Evolutionary conservation across 306 rosid genomes (phyloP).

Genomic region (Vigna nakashimae): DNA sequence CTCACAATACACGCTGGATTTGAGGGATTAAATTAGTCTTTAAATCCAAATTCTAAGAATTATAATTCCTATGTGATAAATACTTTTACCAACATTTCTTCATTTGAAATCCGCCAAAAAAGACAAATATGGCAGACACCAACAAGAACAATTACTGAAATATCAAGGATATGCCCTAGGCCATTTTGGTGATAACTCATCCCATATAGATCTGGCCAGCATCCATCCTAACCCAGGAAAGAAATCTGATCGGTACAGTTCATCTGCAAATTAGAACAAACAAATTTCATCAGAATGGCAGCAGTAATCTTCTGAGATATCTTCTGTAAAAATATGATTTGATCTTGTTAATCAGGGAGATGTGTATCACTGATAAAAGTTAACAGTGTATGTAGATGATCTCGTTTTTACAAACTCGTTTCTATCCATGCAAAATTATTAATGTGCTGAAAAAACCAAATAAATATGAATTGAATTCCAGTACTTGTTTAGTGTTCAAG

Average conservation of each 20-base stretch:
- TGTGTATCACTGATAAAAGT: no score
- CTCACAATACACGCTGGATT: no score
- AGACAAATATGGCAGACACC: conserved; percentile 33
- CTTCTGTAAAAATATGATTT: neutral
- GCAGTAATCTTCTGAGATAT: conserved; percentile 18
- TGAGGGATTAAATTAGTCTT: neutral
- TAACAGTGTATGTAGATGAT: conserved; percentile 22
- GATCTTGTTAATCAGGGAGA: no score
- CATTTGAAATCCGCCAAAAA: conserved; percentile 20
- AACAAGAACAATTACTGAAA: conserved; percentile 41
- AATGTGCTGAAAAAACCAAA: conserved; percentile 22
- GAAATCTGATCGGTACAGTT: conserved; percentile 92
- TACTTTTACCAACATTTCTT: conserved; percentile 24
- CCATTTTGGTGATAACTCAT: conserved; percentile 99
- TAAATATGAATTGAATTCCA: conserved; percentile 24
- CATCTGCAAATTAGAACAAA: conserved; percentile 65
- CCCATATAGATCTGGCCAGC: conserved; percentile 86
- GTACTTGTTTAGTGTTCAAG: neutral
- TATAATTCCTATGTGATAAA: neutral
- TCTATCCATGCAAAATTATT: conserved; percentile 8
- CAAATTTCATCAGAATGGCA: conserved; percentile 34
- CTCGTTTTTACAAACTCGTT: conserved; percentile 16
- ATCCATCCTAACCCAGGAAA: conserved; percentile 99
- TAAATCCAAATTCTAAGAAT: conserved; percentile 7
- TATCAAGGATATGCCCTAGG: conserved; percentile 97